Base-by-base conservation (phyloP, 345 rosid genomes). In the Heritiera littoralis region DNA sequence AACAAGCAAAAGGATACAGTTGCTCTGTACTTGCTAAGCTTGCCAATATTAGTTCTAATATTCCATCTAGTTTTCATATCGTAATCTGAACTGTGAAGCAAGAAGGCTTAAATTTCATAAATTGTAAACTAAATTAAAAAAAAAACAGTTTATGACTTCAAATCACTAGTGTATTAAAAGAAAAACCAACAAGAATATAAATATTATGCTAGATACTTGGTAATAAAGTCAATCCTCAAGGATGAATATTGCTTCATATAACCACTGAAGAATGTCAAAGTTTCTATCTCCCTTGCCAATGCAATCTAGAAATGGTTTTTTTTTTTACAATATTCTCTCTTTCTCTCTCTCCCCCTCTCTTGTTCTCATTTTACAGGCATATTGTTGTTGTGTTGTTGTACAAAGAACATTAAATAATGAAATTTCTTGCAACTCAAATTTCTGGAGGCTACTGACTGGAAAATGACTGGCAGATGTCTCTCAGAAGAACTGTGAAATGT, bases 251-350 rank as follows among this genome's bases (percentile, higher is more conserved):
- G 52, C 51, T 41, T 67, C 48, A 38, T 38, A n/a, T 45, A n/a
- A 64, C 72, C 72, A 41, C 30, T 38, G 8, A 66, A 17, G 40
- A 61, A 61, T 28, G 66, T 30, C 40, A 61, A 63, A 30, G 5
- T 63, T 32, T 30, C 65, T 60, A 4, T 59, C 66, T 49, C 59
- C 59, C 56, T 71, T 71, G 75, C 59, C 43, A 51, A 14, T 30
- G 7, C 58, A 49, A 30, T 30, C 43, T 15, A 51, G 10, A 51
- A 72, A 51, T 14, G 55, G 32, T 41, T 41, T 18, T 12, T n/a
- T 67, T 48, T 48, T 65, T 43, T 68, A 12, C 28, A 69, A 23
- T 46, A 38, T 3, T 69, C 3, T 38, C 11, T 64, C 45, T 63
- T 40, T 51, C 6, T 2, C 20, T 0, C n/a, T 17, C n/a, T 7